These are phyloP conservation scores for Taphrina betulina DNA, from an alignment of 1,139 yeast species.

Conservation along the genomic window DNA sequence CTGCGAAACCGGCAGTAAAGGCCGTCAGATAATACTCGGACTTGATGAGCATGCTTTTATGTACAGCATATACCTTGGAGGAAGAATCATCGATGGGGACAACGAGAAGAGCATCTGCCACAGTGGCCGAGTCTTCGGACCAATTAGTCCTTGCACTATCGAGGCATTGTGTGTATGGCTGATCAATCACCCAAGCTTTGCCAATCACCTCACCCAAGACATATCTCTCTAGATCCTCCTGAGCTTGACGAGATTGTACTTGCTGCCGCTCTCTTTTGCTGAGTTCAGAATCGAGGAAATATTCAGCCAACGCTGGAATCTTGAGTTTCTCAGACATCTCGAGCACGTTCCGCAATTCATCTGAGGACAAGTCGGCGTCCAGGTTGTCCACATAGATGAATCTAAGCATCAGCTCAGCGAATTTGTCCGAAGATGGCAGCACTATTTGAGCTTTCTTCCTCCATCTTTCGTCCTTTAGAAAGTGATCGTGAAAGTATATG, in stretches of 20 bases:
- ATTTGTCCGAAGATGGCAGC: slow-evolving; percentile 40
- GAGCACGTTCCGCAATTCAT: slow-evolving; percentile 44
- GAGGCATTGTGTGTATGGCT: background rate
- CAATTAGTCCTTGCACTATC: slow-evolving; percentile 6
- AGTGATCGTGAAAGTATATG: slow-evolving; percentile 40
- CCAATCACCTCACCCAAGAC: slow-evolving; percentile 49
- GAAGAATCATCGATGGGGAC: slow-evolving; percentile 32
- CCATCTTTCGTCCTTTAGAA: slow-evolving; percentile 39
- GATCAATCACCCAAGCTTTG: slow-evolving; percentile 35
- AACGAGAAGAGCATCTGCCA: slow-evolving; percentile 36
- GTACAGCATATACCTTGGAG: slow-evolving; percentile 55
- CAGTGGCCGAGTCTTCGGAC: slow-evolving; percentile 15
- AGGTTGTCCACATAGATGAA: slow-evolving; percentile 55
- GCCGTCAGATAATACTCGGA: slow-evolving; percentile 66
- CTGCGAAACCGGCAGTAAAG: slow-evolving; percentile 56
- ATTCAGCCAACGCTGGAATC: slow-evolving; percentile 48
- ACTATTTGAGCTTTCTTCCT: slow-evolving; percentile 35
- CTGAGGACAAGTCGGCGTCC: slow-evolving; percentile 44
- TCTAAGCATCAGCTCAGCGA: slow-evolving; percentile 50
- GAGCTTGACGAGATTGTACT: slow-evolving; percentile 37
- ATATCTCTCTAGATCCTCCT: slow-evolving; percentile 44
- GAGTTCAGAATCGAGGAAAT: slow-evolving; percentile 13
- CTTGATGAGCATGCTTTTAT: slow-evolving; percentile 59
- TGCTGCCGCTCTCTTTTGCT: slow-evolving; percentile 20
- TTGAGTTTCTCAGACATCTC: slow-evolving; percentile 46